Evolutionary conservation across 257 asterid genomes (phyloP), one percentile per base, ranked within the genome.

Genomic region (Plantago ovata): DNA sequence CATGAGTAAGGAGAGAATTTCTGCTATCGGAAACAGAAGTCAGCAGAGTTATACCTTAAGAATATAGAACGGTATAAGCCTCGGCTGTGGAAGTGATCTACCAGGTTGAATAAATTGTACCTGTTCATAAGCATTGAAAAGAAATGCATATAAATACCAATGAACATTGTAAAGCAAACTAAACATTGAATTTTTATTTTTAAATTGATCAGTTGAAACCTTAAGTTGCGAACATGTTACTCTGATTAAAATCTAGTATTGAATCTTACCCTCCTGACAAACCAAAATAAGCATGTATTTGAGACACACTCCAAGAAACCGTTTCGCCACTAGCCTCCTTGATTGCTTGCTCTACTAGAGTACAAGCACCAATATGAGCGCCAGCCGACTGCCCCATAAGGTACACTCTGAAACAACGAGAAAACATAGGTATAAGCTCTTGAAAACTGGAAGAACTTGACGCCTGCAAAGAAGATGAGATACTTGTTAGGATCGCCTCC

Each of bases 311-410:
- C 99, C 99, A 93, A 45, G 95, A 72, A 43, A 65, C 71, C 60
- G 78, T 78, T 19, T 75, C 86, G 42, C 93, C 84, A 20, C 77
- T 69, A 21, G 95, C 95, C 77, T 93, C 99, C 75, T 82, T 82
- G 80, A 79, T 77, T 50, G 95, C 95, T 73, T 93, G 95, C 62
- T 89, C 97, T 65, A 93, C 38, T 22, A 93, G 92, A 54, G 94
- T 79, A 69, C 99, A 93, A 24, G 94, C 86, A 73, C 89, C 95
- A 61, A 93, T 89, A 65, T 89, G 99, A 2, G 96, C 99, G 62
- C 99, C 97, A 66, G 99, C 97, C 18, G 99, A 93, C 71, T 93
- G 99, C 15, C 99, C 99, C 99, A 93, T 89, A 42, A 93, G 77
- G 70, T 82, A 89, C 33, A 93, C 71, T 68, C 99, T 93, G 63